Conservation (phyloP, 805 yeast species). For the Zygosaccharomyces rouxii region DNA sequence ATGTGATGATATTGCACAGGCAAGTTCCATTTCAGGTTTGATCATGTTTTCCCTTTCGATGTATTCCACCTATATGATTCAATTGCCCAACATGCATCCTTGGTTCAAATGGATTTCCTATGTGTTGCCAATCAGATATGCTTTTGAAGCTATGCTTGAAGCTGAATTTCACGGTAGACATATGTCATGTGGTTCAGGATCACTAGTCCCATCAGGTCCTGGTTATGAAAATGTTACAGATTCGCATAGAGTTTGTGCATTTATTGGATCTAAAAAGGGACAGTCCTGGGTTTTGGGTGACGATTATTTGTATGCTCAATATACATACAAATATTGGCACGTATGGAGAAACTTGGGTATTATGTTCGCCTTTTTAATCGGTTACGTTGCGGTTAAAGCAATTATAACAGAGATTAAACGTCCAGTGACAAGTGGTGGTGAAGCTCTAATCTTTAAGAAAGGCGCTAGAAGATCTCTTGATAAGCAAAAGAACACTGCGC, state of each 20-base stretch:
- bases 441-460: slow-evolving; percentile 47
- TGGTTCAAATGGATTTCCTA: slow-evolving; percentile 65
- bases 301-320: slow-evolving; percentile 46
- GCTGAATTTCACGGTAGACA: slow-evolving; percentile 53
- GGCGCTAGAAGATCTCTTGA: slow-evolving; percentile 36
- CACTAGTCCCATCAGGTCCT: slow-evolving; percentile 53
- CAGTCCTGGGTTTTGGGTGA: slow-evolving; percentile 52
- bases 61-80: slow-evolving; percentile 62
- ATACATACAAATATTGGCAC: slow-evolving; percentile 50
- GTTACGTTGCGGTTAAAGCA: slow-evolving; percentile 21
- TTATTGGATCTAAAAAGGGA: slow-evolving; percentile 60
- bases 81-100: slow-evolving; percentile 53
- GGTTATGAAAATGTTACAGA: slow-evolving; percentile 40
- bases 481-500: not conserved
- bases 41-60: slow-evolving; percentile 44
- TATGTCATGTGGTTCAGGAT: slow-evolving; percentile 26
- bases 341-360: slow-evolving; percentile 82
- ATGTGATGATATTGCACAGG: slow-evolving; percentile 45
- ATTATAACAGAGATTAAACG: slow-evolving; percentile 25
- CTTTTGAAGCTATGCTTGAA: slow-evolving; percentile 56
- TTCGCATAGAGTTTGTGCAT: slow-evolving; percentile 48
- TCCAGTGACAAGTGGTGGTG: slow-evolving; percentile 32
- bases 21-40: slow-evolving; percentile 55
- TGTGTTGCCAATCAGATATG: slow-evolving; percentile 49
- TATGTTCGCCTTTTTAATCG: slow-evolving; percentile 42